Evolutionary conservation across 768 basidiomycete genomes (phyloP).

Genomic region (Boletellus ananiceps): DNA sequence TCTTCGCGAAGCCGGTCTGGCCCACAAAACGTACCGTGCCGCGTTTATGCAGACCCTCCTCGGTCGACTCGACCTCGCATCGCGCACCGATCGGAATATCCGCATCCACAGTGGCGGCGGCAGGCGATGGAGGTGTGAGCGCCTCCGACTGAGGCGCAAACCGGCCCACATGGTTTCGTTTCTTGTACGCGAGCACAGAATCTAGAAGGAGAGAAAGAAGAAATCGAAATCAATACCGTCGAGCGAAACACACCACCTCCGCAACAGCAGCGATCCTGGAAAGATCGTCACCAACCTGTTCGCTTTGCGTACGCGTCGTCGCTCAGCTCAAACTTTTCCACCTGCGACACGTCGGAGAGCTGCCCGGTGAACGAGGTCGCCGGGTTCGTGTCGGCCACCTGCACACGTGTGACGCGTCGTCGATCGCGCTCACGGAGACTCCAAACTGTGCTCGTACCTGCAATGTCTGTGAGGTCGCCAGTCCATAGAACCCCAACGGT

Average conservation of each 20-base stretch:
- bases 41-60: slow-evolving; percentile 67
- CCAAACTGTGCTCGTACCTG: slow-evolving; percentile 47
- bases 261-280: too few species aligned
- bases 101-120: slow-evolving; percentile 20
- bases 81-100: slow-evolving; percentile 67
- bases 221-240: not conserved
- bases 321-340: slow-evolving; percentile 90
- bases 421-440: too few species aligned
- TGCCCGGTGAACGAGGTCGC: slow-evolving; percentile 75
- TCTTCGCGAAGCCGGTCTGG: slow-evolving; percentile 62
- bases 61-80: slow-evolving; percentile 75
- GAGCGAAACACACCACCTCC: not conserved
- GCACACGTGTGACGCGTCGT: slow-evolving; percentile 37
- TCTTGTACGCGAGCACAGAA: slow-evolving; percentile 86
- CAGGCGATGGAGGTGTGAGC: slow-evolving; percentile 10
- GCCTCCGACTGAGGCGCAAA: slow-evolving; percentile 60
- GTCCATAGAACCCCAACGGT: slow-evolving; percentile 69
- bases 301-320: slow-evolving; percentile 77
- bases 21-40: slow-evolving; percentile 89
- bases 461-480: slow-evolving; percentile 74
- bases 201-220: slow-evolving; percentile 41
- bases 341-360: slow-evolving; percentile 76
- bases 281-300: slow-evolving; percentile 45
- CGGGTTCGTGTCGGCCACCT: slow-evolving; percentile 62
- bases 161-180: slow-evolving; percentile 80